Conservation (phyloP, 2,329 filamentous ascomycete species). For the Didymella keratinophila region DNA sequence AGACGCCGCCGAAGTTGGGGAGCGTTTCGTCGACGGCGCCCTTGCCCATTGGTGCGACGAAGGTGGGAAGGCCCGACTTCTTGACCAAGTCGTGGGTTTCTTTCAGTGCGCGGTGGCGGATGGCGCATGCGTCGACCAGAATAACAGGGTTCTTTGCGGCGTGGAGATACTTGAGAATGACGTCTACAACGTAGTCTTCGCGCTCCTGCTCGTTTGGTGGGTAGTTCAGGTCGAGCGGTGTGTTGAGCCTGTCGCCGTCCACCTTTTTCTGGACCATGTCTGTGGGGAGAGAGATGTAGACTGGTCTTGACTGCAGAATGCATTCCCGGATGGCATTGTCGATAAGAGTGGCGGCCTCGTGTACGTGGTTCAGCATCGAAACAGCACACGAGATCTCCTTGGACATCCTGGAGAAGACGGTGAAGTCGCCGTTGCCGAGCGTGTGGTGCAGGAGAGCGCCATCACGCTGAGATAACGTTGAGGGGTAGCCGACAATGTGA, state of each 20-base stretch:
- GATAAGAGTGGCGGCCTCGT: constrained; percentile 76
- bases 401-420: constrained; percentile 83
- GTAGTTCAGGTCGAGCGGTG: constrained; percentile 71
- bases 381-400: constrained; percentile 73
- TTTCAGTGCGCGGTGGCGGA: constrained; percentile 74
- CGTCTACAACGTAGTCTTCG: constrained; percentile 83
- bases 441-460: constrained; percentile 58
- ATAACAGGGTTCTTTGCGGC: constrained; percentile 78
- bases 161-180: constrained; percentile 76
- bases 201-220: constrained; percentile 72
- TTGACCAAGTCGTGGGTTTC: constrained; percentile 77
- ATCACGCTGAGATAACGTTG: constrained; percentile 51
- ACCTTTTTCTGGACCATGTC: constrained; percentile 81
- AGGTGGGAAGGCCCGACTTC: constrained; percentile 78
- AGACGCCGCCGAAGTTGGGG: constrained; percentile 81
- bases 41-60: constrained; percentile 92
- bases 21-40: constrained; percentile 79
- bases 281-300: constrained; percentile 84
- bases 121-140: constrained; percentile 82
- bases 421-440: constrained; percentile 71
- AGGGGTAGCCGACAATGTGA: constrained; percentile 58
- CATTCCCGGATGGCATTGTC: constrained; percentile 80
- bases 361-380: constrained; percentile 73
- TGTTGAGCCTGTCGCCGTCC: constrained; percentile 75
- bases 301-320: constrained; percentile 75